Base-by-base conservation (phyloP, 2,329 filamentous ascomycete species). In the Nemania abortiva region DNA sequence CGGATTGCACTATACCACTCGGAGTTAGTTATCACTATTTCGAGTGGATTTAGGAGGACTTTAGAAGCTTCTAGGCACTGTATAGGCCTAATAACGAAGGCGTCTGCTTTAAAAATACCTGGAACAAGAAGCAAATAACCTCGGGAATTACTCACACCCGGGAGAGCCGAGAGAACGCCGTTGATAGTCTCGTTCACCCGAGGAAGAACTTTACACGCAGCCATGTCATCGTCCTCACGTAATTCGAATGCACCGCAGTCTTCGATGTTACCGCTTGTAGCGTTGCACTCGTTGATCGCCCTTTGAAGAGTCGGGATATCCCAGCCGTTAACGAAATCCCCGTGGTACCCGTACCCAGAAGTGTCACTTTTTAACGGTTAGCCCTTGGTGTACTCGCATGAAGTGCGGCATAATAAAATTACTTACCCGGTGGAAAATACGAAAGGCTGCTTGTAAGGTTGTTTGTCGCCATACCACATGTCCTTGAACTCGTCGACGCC, bases 321-420 rank as follows among this genome's bases (percentile, higher is more conserved):
- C 88, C 88, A 90, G 5, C 88, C 88, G 77, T 88, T 90, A 39
- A 86, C 34, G 76, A 90, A 90, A 77, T 90, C 87, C 53, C 83
- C 86, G 75, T 89, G 87, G 74, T 85, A 85, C 1, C 85, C 85
- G 71, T 84, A 87, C 55, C 87, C 87, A 0, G 85, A 87, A 75
- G 72, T 64, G 53, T 79, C 77, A 22, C 77, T 76, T 9, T 24
- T 64, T n/a, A 29, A 6, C 13, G 10, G n/a, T 55, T 11, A 37
- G 52, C 47, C 45, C 31, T 24, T 34, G 1, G 31, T 20, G 6
- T n/a, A n/a, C 6, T 15, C 9, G 0, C 57, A 13, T 27, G 15
- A 6, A 50, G 49, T 22, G 15, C 2, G 10, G 18, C n/a, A 47
- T 10, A 18, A 63, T 34, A 22, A 34, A 22, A 59, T 20, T 22